A percentile compares a stretch with the other conserved stretches of the same genome.
These are phyloP conservation scores for Macrotyloma uniflorum DNA, from an alignment of 306 rosid genomes.

Conservation along the genomic window DNA sequence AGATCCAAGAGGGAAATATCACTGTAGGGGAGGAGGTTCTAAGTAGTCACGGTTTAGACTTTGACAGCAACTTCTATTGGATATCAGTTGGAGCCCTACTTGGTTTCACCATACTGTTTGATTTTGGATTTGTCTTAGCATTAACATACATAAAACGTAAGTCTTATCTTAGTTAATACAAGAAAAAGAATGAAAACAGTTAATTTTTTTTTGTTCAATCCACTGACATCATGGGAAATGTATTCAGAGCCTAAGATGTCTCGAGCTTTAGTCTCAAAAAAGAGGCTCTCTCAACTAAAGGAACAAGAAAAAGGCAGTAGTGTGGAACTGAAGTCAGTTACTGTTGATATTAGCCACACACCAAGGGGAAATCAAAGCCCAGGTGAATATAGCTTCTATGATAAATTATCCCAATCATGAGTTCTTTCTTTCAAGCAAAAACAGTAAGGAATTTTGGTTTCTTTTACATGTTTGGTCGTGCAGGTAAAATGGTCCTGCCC, in stretches of 20 bases:
- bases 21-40: slow-evolving; percentile 53
- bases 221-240: slow-evolving; percentile 37
- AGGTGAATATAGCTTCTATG: slow-evolving; percentile 42
- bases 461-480: slow-evolving; percentile 39
- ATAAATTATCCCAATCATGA: slow-evolving; percentile 14
- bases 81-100: slow-evolving; percentile 57
- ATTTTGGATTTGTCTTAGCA: slow-evolving; percentile 58
- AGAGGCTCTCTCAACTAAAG: slow-evolving; percentile 44
- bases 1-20: slow-evolving; percentile 52
- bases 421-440: slow-evolving; percentile 28
- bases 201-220: slow-evolving; percentile 19
- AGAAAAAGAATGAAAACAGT: slow-evolving; percentile 3
- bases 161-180: slow-evolving; percentile 33
- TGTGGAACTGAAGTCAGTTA: slow-evolving; percentile 46
- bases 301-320: slow-evolving; percentile 35
- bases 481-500: slow-evolving; percentile 62
- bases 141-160: slow-evolving; percentile 59
- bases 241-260: slow-evolving; percentile 60
- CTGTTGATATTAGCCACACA: slow-evolving; percentile 41
- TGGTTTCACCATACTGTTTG: slow-evolving; percentile 53
- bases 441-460: slow-evolving; percentile 17
- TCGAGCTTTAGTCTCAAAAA: slow-evolving; percentile 56
- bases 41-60: slow-evolving; percentile 54
- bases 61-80: slow-evolving; percentile 52
- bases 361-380: slow-evolving; percentile 48